Evolutionary conservation across 495 filamentous ascomycete genomes (phyloP), one percentile per base, ranked within the genome.

Genomic region (Penicillium riverlandense): DNA sequence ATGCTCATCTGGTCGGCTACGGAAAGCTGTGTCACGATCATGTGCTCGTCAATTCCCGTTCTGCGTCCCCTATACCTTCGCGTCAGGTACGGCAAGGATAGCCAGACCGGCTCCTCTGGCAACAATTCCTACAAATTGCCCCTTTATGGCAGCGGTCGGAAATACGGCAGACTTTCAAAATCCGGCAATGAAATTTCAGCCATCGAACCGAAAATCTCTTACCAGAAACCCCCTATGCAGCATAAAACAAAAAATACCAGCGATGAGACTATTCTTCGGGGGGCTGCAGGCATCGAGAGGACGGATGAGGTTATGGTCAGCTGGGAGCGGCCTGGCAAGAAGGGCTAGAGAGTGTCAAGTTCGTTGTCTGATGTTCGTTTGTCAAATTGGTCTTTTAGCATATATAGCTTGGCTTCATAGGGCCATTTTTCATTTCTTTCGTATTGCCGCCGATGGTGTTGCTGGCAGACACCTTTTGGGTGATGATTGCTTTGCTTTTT

Each of bases 1-100:
- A 55, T 58, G 52, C 54, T 61, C 35, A 58, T 61, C 44, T 61
- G 58, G 58, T 58, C 58, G 3, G 49, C 52, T 8, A 55, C 58
- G 14, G 58, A 61, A 52, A 61, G 51, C 43, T 46, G 42, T 40
- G 49, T 50, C 13, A 61, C 54, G 2, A 55, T 61, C 10, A 61
- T 61, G 54, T 61, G 58, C 43, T 55, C 54, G 1, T 45, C 52
- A 10, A 61, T 61, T 15, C 54, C 58, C 22, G 54, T 58, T 9
- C 54, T 61, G 6, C 54, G 58, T 5, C 58, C 58, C 42, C 54
- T 61, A 7, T 61, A 58, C 35, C 16, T 53, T 27, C 54, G 52
- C 43, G 1, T 58, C 22, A 44, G 42, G 29, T 54, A 60, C 43
- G 52, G 52, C n/a, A 53, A 51, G 11, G 56, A 59, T 35, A 38